These are phyloP conservation scores for Pythium biforme DNA, from an alignment of 352 stramenopile species.

Conservation along the genomic window DNA sequence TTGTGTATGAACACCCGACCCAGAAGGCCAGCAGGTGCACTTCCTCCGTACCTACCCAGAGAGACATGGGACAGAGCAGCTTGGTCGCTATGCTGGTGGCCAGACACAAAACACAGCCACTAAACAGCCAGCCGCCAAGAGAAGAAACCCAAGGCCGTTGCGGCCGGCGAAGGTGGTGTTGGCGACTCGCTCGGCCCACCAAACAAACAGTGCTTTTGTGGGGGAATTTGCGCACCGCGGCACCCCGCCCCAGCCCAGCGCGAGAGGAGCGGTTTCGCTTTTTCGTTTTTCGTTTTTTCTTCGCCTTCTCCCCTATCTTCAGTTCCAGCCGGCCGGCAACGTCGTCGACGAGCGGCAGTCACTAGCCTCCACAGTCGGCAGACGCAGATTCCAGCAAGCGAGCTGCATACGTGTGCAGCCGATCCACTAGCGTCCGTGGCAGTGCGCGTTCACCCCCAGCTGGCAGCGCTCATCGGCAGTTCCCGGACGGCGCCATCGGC, in stretches of 20 bases:
- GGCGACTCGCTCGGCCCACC: not conserved
- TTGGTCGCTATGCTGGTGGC: not conserved
- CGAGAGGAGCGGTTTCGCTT: not conserved
- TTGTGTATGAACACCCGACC: not conserved
- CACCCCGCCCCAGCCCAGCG: not conserved
- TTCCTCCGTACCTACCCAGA: conserved; percentile 8
- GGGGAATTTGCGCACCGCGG: not conserved
- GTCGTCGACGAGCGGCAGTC: not conserved
- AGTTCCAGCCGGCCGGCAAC: not conserved
- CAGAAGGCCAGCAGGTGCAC: conserved; percentile 3
- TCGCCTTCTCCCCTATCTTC: not conserved
- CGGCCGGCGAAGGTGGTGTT: not conserved
- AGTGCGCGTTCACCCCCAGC: not conserved
- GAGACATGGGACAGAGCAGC: conserved; percentile 21
- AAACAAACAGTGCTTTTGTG: not conserved
- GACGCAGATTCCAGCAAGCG: no score
- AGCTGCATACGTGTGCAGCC: no score
- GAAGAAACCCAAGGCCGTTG: conserved; percentile 8
- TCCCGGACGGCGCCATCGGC: not conserved
- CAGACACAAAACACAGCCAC: not conserved
- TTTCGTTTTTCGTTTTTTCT: conserved; percentile 1
- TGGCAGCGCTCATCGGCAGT: not conserved
- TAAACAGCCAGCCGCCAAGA: not conserved
- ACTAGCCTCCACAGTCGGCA: not conserved
- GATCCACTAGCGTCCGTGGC: no score